Base-by-base conservation (phyloP, 306 rosid species). In the Potentilla sterilis region DNA sequence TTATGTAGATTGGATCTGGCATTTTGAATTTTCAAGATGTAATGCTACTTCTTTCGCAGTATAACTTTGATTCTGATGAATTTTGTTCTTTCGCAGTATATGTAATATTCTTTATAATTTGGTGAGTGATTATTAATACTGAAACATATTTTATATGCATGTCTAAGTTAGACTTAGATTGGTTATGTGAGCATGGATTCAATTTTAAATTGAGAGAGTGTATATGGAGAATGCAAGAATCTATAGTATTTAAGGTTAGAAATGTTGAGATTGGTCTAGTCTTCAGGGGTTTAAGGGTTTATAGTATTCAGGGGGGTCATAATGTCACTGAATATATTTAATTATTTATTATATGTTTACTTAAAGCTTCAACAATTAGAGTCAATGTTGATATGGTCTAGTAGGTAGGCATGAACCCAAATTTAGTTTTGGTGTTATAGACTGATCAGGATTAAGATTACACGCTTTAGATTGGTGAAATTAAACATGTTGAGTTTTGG, bases 1-100 rank as follows among this genome's bases (percentile, higher is more conserved):
- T 37, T 70, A 38, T 78, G 81, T 70, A 86, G 81, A 79, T 81
- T 79, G 49, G 69, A 81, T 78, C 68, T 67, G 68, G 70, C 59
- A 47, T 59, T 42, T 6, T n/a, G 3, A 2, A 16, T 35, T 43
- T 15, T 16, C 15, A 40, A 74, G 66, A 37, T 80, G 79, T 69
- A 80, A 75, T 59, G 65, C 9, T n/a, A 72, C 78, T 32, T 79
- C 32, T 28, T 52, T 37, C 65, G 15, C 57, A 34, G 63, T 67
- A 13, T 41, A 73, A 58, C 19, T 41, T 9, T 41, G 55, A 38
- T 38, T 43, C 15, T 4, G 63, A 44, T 73, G 41, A 44, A 44
- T 57, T 46, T 55, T 14, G 70, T 37, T 67, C 35, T 22, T 43
- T 49, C 10, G 18, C 24, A n/a, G 34, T 66, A 54, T 72, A 11